Evolutionary conservation across 2,329 filamentous ascomycete genomes (phyloP).

Genomic region (Tolypocladium sp.): DNA sequence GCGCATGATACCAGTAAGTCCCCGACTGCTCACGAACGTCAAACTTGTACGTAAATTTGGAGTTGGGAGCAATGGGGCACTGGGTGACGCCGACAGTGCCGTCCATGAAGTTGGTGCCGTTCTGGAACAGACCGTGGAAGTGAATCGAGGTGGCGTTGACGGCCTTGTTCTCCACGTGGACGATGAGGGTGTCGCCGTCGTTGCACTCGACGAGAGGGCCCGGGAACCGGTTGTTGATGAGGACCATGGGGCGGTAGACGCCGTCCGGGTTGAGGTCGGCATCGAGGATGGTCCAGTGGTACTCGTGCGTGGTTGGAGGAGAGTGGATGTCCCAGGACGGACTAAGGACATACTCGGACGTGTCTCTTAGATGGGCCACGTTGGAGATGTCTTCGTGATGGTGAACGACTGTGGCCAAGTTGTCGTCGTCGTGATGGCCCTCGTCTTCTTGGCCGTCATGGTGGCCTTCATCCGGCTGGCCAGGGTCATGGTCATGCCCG

Average conservation of each 20-base stretch:
- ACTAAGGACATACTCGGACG: constrained; percentile 47
- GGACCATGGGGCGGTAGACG: constrained; percentile 48
- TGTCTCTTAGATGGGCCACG: constrained; percentile 16
- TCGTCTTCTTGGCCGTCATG: neutral
- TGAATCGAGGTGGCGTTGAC: constrained; percentile 60
- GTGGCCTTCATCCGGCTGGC: neutral
- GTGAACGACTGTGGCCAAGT: constrained; percentile 3
- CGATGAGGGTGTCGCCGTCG: constrained; percentile 61
- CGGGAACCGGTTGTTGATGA: constrained; percentile 68
- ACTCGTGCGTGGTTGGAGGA: constrained; percentile 41
- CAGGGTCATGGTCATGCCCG: neutral
- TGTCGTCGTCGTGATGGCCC: neutral
- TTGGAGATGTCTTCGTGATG: constrained; percentile 14
- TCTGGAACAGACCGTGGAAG: constrained; percentile 72
- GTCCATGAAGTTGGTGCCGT: constrained; percentile 67
- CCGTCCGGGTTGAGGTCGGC: constrained; percentile 53
- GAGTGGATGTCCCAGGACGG: constrained; percentile 45
- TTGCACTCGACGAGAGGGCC: constrained; percentile 65
- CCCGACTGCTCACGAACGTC: constrained; percentile 43
- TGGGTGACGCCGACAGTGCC: constrained; percentile 60
- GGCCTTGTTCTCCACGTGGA: constrained; percentile 60
- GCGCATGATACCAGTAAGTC: constrained; percentile 55
- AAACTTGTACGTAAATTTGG: constrained; percentile 59
- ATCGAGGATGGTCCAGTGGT: constrained; percentile 51
- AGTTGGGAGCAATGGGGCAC: constrained; percentile 55